These are phyloP conservation scores for Globisporangium okanoganense DNA, from an alignment of 352 stramenopile genomes.

Conservation along the genomic window DNA sequence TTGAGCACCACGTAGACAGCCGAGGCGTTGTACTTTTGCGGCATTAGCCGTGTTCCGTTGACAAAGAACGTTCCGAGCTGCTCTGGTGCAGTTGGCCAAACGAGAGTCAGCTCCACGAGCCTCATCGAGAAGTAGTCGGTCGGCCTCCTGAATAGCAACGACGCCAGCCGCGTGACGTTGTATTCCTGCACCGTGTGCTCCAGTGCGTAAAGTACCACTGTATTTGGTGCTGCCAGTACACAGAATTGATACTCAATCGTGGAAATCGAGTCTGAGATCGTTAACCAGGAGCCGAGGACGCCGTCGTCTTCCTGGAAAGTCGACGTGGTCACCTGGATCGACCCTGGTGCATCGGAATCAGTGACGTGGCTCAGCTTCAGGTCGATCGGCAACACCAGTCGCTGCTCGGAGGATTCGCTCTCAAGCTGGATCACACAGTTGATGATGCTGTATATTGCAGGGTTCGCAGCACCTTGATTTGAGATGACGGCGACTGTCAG, in stretches of 20 bases:
- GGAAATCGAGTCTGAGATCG: not conserved
- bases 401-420: not conserved
- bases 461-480: not conserved
- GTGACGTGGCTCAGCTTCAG: conserved; percentile 14
- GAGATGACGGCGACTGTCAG: not conserved
- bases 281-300: conserved; percentile 10
- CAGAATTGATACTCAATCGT: conserved; percentile 17
- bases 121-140: not conserved
- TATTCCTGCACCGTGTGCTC: conserved; percentile 2
- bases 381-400: conserved; percentile 14
- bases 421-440: conserved; percentile 18
- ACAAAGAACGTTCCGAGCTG: conserved; percentile 6
- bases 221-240: not conserved
- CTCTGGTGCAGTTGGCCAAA: conserved; percentile 3
- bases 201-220: conserved; percentile 1
- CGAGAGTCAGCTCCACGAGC: conserved; percentile 1
- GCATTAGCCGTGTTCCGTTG: not conserved
- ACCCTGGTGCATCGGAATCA: not conserved
- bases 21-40: conserved; percentile 12
- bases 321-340: conserved; percentile 9
- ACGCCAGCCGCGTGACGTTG: not conserved
- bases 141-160: not conserved
- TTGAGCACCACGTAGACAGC: conserved; percentile 8
- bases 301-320: not conserved
- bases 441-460: not conserved